Base-by-base conservation (phyloP, 441 rosid genomes). In the Populus hybrid region DNA sequence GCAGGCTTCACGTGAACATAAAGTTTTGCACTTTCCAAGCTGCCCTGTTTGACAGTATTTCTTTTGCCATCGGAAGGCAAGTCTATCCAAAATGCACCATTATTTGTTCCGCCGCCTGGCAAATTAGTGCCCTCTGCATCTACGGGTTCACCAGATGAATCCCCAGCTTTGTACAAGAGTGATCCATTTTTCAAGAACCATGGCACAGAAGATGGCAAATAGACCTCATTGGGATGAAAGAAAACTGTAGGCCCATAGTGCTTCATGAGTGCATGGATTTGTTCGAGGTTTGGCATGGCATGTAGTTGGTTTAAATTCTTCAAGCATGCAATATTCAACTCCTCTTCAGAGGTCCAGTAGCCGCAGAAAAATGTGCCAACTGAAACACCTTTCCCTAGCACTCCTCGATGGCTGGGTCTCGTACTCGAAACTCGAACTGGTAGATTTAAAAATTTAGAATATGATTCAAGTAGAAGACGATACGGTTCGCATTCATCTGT, bases 121-220 rank as follows among this genome's bases (percentile, higher is more conserved):
- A 95, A 85, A 80, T 93, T 95, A 1, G 92, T 88, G 46, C 97
- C 97, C 23, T 50, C 74, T 10, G 73, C 70, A 79, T 91, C 88
- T 77, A 90, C 91, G 54, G 80, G 76, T 80, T 85, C 83, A 23
- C 93, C 89, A n/a, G 23, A 65, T 11, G 40, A 36, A 38, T 82
- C 81, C 35, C 88, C 89, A 40, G 84, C 81, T 65, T 75, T 87
- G 82, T 81, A 87, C 69, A 92, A 69, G 57, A 88, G 77, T 14
- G 97, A 87, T n/a, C 97, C 97, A 64, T 84, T 90, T 80, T 87
- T 54, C 54, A 92, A 93, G 82, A 92, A 87, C 97, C 98, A 90
- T 0, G 92, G 81, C 75, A 95, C 92, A 20, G 97, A 93, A 40
- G 94, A 95, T 40, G 98, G 97, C 67, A 95, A 83, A 82, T 85